These are phyloP conservation scores for Pseudozyma sp. DNA, from an alignment of 1,284 basidiomycete species.

Conservation along the genomic window DNA sequence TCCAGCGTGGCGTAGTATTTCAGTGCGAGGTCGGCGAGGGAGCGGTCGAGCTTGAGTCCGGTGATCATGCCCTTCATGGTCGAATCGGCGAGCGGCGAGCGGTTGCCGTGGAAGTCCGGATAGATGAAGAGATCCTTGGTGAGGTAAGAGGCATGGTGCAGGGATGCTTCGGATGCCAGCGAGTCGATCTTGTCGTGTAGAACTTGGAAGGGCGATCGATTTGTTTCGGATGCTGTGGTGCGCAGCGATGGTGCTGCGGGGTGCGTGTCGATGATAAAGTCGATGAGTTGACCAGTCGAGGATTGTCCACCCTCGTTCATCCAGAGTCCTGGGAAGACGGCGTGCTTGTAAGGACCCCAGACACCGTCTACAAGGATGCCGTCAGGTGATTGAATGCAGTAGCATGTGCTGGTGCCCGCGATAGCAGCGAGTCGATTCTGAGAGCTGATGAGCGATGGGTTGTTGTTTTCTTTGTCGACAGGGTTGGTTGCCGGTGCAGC, in stretches of 20 bases:
- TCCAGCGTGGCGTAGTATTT: constrained; percentile 93
- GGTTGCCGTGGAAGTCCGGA: constrained; percentile 87
- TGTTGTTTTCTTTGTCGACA: constrained; percentile 70
- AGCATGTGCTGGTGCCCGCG: constrained; percentile 95
- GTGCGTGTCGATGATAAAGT: constrained; percentile 94
- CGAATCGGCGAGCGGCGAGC: constrained; percentile 93
- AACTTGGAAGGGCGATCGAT: constrained; percentile 73
- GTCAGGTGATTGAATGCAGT: constrained; percentile 77
- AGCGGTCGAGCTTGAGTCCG: constrained; percentile 84
- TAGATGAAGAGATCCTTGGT: constrained; percentile 92
- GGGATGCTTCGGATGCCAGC: constrained; percentile 72
- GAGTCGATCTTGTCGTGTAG: constrained; percentile 81
- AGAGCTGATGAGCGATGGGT: constrained; percentile 54
- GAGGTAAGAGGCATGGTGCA: constrained; percentile 74
- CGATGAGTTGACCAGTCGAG: constrained; percentile 97
- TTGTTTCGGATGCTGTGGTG: constrained; percentile 71
- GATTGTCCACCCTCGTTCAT: constrained; percentile 99
- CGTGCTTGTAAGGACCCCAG: constrained; percentile 94
- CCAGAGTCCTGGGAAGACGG: constrained; percentile 84
- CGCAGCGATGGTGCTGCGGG: constrained; percentile 81
- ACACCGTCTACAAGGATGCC: constrained; percentile 90
- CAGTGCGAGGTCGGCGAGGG: constrained; percentile 83
- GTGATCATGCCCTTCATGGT: constrained; percentile 91
- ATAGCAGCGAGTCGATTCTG: constrained; percentile 85
- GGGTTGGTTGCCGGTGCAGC: constrained; percentile 78